phyloP scores from a whole-genome alignment of 495 filamentous ascomycete genomes.

The Trichoderma reesei region DNA sequence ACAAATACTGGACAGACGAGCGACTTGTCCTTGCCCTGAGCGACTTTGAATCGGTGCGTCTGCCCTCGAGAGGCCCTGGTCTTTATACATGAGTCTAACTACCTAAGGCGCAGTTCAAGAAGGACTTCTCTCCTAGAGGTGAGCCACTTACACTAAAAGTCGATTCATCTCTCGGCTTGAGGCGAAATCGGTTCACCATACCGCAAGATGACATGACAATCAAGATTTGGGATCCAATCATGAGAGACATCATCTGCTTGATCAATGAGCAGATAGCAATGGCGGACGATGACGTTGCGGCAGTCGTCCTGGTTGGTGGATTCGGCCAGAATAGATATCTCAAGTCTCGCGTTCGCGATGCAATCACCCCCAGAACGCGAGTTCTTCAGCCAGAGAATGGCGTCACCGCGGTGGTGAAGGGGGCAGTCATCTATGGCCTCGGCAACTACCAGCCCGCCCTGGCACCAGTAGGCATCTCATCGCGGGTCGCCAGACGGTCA shows the following conservation, averaged over 20 bases:
- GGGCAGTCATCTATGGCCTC: slow-evolving; percentile 30
- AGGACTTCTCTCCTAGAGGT: not conserved
- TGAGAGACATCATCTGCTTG: slow-evolving; percentile 23
- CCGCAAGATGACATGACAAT: slow-evolving; percentile 18
- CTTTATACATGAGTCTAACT: not conserved
- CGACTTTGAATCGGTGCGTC: slow-evolving; percentile 2
- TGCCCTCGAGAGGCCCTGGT: not conserved
- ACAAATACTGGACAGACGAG: slow-evolving; percentile 17
- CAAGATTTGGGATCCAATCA: slow-evolving; percentile 27
- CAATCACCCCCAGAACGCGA: slow-evolving; percentile 13
- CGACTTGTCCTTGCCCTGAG: slow-evolving; percentile 20
- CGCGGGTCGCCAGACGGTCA: slow-evolving; percentile 29
- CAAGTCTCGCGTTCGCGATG: slow-evolving; percentile 19
- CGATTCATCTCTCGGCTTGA: slow-evolving; percentile 20
- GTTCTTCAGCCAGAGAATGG: slow-evolving; percentile 25
- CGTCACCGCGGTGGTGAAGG: slow-evolving; percentile 36
- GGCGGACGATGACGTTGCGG: slow-evolving; percentile 19
- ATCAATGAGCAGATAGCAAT: slow-evolving; percentile 24
- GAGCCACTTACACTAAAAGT: slow-evolving; percentile 5
- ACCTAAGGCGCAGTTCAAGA: slow-evolving; percentile 6
- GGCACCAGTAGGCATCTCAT: slow-evolving; percentile 20
- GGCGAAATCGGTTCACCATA: slow-evolving; percentile 23
- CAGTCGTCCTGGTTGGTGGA: slow-evolving; percentile 33
- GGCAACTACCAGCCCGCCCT: slow-evolving; percentile 17
- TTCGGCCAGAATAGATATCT: slow-evolving; percentile 34